Percentiles rank a stretch among this genome's conserved stretches.
Conservation (phyloP, 2,329 filamentous ascomycete species). For the Plectosphaerella sp. region DNA sequence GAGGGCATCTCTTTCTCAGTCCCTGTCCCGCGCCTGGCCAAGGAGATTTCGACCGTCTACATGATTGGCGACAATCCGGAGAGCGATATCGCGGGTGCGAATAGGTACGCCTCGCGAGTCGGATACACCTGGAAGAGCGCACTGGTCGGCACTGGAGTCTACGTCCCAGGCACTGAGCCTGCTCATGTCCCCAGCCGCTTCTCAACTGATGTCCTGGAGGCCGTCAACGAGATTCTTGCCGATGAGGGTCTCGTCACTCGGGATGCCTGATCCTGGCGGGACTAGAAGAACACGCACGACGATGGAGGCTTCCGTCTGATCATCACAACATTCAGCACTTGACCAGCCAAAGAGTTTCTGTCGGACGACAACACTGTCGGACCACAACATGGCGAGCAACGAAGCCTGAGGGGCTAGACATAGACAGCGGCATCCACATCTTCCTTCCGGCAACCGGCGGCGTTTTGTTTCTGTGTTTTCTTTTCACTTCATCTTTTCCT, state of each 20-base stretch:
- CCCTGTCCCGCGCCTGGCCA: background rate
- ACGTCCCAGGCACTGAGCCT: slow-evolving; percentile 37
- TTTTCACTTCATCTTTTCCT: background rate
- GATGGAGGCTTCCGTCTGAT: too few species aligned
- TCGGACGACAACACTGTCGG: too few species aligned
- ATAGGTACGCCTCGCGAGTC: slow-evolving; percentile 49
- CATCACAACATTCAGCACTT: too few species aligned
- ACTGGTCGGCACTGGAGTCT: slow-evolving; percentile 65
- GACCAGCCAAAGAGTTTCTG: too few species aligned
- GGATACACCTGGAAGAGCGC: slow-evolving; percentile 61
- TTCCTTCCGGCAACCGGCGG: background rate
- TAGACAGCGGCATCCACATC: too few species aligned
- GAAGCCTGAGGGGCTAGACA: too few species aligned
- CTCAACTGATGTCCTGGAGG: slow-evolving; percentile 52
- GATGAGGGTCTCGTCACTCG: background rate
- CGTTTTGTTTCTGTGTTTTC: background rate
- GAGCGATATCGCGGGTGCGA: slow-evolving; percentile 67
- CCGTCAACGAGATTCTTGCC: background rate
- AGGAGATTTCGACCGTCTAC: slow-evolving; percentile 51
- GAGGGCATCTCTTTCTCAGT: background rate
- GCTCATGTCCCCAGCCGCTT: slow-evolving; percentile 50
- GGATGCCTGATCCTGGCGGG: too few species aligned
- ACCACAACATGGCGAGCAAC: too few species aligned
- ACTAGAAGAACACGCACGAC: too few species aligned
- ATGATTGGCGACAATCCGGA: slow-evolving; percentile 70